Base-by-base conservation (phyloP, 805 yeast species). In the Wickerhamomyces hampshirensis region DNA sequence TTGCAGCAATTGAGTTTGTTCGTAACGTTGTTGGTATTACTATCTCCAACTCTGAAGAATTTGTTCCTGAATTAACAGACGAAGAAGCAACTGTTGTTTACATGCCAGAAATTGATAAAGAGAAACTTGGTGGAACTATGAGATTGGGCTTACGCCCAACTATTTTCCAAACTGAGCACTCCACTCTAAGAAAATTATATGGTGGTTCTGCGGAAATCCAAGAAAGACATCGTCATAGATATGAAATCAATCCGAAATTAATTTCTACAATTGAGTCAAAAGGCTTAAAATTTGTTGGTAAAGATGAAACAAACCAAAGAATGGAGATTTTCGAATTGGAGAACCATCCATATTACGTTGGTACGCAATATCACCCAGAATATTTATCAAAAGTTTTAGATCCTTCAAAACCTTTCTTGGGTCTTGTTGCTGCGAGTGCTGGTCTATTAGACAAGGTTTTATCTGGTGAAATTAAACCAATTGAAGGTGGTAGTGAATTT, bases 181-280 rank as follows among this genome's bases (percentile, higher is more conserved):
- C 86, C 32, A 72, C 68, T 45, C 75, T 93, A 53, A 78, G 84
- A 62, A 73, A 77, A 63, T 69, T 91, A 37, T 91, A 91, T 60
- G 94, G 93, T 39, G 78, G 75, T 40, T 70, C 71, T 19, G 71
- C 68, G 2, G 66, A 72, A 31, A 89, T 88, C 34, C 69, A 69
- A 43, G 99, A 93, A 69, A 85, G 99, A 73, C 99, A 93, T 63
- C 84, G 99, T 70, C 99, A 93, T 65, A 80, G 99, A 68, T 93
- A 93, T 62, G 99, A 93, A 65, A 85, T 93, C 52, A 91, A 89
- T 65, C 99, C 98, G 12, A 75, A 73, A 46, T 69, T 85, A 50
- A 81, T 89, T 46, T 68, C 65, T 13, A 63, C 67, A 30, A 74
- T 91, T 44, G 98, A 93, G 65, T 61, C 62, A 6, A 67, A 80